These are phyloP conservation scores for Lolium rigidum DNA, from an alignment of 176 grass and related monocot species.

Conservation along the genomic window DNA sequence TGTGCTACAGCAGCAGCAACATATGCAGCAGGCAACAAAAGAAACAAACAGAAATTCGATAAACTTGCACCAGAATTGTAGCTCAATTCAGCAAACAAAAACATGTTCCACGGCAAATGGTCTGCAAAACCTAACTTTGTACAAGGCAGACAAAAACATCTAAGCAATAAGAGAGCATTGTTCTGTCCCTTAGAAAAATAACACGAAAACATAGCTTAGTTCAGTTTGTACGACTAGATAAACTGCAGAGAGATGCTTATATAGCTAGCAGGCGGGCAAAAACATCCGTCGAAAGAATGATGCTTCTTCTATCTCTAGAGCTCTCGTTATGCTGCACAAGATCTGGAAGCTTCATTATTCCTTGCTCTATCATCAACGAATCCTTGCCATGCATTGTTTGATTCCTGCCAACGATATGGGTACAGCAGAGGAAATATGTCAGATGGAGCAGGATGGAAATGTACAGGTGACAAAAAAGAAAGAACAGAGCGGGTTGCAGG, in stretches of 20 bases:
- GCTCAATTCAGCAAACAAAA: background rate
- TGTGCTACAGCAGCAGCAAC: no score
- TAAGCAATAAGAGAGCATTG: background rate
- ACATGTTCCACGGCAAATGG: background rate
- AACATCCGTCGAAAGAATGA: background rate
- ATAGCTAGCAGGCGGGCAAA: slow-evolving; percentile 2
- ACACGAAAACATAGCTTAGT: background rate
- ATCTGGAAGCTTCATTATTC: slow-evolving; percentile 34
- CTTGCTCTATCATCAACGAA: background rate
- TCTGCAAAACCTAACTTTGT: slow-evolving; percentile 25
- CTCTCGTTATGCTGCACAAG: slow-evolving; percentile 37
- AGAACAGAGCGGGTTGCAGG: background rate
- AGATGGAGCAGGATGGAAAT: background rate
- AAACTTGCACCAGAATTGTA: background rate
- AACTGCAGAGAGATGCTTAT: slow-evolving; percentile 32
- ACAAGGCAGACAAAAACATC: slow-evolving; percentile 26
- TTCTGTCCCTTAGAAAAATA: background rate
- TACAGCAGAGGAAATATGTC: background rate
- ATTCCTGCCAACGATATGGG: background rate
- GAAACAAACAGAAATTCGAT: no score
- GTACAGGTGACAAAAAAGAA: background rate
- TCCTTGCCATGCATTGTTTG: slow-evolving; percentile 1
- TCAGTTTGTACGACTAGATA: background rate
- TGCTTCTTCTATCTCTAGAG: slow-evolving; percentile 8
- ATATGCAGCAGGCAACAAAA: no score